These are phyloP conservation scores for Logfia minima DNA, from an alignment of 129 eudicot genomes.

Conservation along the genomic window DNA sequence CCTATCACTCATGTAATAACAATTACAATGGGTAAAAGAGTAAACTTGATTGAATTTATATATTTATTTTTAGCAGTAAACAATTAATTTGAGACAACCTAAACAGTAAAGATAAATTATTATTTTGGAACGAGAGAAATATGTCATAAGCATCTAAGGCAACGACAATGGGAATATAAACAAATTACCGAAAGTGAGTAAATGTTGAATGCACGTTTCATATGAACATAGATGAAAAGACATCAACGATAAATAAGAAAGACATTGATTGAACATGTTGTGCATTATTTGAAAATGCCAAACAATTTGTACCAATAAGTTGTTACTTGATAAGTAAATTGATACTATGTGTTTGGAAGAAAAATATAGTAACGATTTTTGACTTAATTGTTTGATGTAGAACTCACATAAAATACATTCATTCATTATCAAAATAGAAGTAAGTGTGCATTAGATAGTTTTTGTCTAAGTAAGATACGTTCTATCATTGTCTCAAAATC, in stretches of 20 bases:
- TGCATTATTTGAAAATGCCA: constrained; percentile 33
- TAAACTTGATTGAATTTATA: no score
- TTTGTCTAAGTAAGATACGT: no score
- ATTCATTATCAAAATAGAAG: no score
- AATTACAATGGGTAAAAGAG: no score
- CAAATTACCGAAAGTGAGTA: constrained; percentile 31
- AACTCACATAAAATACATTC: no score
- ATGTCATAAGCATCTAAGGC: not conserved
- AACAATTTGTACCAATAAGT: constrained; percentile 20
- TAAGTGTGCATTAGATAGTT: no score
- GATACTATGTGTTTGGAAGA: not conserved
- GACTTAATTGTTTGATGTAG: not conserved
- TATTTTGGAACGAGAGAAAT: no score
- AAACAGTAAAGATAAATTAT: no score
- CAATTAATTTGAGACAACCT: no score
- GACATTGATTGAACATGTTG: constrained; percentile 31
- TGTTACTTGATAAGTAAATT: not conserved
- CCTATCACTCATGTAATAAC: no score
- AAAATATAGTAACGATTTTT: not conserved
- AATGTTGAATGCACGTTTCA: constrained; percentile 23
- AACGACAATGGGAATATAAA: constrained; percentile 28
- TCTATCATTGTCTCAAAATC: no score
- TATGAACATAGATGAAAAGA: constrained; percentile 31
- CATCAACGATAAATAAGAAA: constrained; percentile 13
- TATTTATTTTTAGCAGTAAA: no score